Percentiles rank a stretch among this genome's conserved stretches.
phyloP scores from a whole-genome alignment of 2,329 filamentous ascomycete genomes.

The Rutstroemia sp. region DNA sequence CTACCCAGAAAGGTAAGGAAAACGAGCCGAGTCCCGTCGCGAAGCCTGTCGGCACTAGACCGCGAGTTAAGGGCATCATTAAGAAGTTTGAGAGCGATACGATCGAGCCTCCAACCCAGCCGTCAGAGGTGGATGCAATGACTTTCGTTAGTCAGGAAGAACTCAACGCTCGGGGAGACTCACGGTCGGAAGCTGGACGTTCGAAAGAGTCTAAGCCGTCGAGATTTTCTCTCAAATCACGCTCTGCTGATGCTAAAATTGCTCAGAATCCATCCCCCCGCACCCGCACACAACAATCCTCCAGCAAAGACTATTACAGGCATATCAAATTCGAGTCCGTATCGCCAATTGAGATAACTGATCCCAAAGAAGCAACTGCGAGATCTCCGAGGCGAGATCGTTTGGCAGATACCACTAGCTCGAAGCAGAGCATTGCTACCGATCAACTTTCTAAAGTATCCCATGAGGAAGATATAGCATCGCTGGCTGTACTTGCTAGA shows the following conservation, averaged over 20 bases:
- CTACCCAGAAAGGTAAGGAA: not conserved
- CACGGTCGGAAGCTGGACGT: not conserved
- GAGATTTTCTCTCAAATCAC: not conserved
- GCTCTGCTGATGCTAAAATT: not conserved
- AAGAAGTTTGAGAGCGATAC: not conserved
- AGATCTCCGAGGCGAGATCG: not conserved
- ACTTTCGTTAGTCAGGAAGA: not conserved
- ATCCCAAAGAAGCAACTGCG: not conserved
- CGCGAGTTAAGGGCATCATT: not conserved
- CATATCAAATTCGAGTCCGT: constrained; percentile 3
- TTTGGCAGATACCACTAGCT: not conserved
- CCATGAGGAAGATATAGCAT: constrained; percentile 18
- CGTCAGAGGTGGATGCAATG: not conserved
- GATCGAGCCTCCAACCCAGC: not conserved
- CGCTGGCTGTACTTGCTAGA: constrained; percentile 13
- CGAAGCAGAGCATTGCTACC: not conserved
- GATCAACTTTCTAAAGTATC: constrained; percentile 14
- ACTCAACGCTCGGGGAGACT: not conserved
- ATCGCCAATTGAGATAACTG: not conserved
- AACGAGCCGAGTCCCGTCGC: not conserved
- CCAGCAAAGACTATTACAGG: not conserved
- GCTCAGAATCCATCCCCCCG: not conserved
- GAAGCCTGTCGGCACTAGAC: not conserved
- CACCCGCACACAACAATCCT: not conserved
- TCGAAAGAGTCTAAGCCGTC: not conserved